Conservation (phyloP, 1,284 basidiomycete genomes). For the Thelephora terrestris region DNA sequence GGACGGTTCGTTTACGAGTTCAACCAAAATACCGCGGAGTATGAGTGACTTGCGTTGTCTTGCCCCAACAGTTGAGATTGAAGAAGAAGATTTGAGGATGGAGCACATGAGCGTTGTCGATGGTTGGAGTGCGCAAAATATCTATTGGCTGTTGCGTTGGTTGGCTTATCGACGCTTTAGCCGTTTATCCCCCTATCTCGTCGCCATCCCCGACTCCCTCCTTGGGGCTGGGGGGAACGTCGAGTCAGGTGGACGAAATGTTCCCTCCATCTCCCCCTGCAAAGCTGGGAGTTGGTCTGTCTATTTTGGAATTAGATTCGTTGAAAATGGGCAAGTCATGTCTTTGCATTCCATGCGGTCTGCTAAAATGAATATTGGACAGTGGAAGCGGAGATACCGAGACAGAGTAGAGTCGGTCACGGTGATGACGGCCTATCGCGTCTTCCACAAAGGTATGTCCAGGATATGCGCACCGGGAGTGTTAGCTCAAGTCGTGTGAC, state of each 20-base stretch:
- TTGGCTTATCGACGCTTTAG: constrained; percentile 3
- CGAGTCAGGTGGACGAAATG: constrained; percentile 33
- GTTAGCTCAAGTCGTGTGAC: too few relatives aligned
- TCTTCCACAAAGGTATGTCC: too few relatives aligned
- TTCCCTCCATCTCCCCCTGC: constrained; percentile 34
- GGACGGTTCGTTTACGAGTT: neutral
- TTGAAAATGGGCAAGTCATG: constrained; percentile 32
- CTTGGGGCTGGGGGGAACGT: constrained; percentile 9
- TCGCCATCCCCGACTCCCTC: constrained; percentile 26
- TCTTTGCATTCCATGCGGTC: neutral
- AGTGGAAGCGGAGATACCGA: neutral
- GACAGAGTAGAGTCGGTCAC: neutral
- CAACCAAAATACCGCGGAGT: neutral
- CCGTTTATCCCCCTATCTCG: constrained; percentile 9
- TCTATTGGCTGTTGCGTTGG: neutral
- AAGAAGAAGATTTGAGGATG: constrained; percentile 29
- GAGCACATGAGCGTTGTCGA: constrained; percentile 44
- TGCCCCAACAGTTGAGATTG: constrained; percentile 14
- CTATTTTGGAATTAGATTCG: constrained; percentile 13
- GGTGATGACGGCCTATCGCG: too few relatives aligned
- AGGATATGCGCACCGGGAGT: too few relatives aligned
- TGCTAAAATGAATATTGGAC: neutral
- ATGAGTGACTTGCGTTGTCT: constrained; percentile 21
- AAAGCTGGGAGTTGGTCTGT: too few relatives aligned
- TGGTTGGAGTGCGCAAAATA: constrained; percentile 39